Base-by-base conservation (phyloP, 139 green algal species). In the Chlamydomonas urium region DNA sequence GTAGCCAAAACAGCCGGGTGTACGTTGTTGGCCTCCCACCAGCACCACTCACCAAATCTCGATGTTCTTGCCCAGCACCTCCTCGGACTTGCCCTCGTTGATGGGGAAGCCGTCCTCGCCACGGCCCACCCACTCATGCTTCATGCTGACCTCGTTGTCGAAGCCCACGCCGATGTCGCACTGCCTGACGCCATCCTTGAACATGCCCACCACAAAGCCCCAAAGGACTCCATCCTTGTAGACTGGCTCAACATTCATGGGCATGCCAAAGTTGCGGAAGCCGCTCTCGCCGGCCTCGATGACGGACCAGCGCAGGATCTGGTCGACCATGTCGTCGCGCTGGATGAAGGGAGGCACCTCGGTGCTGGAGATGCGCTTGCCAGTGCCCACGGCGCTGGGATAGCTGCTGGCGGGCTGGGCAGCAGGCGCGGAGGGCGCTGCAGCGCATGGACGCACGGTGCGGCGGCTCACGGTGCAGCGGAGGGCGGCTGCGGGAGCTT, bases 291-390 rank as follows among this genome's bases (percentile, higher is more conserved):
- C 75, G 5, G 84, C 76, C 63, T 93, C 85, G 38, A 88, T 89
- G 8, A 79, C 57, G 0, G 85, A 80, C 90, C 90, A 96, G 2
- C 66, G 63, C 4, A 77, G 23, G 19, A 96, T 75, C 88, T 96
- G 90, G 72, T 96, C 87, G 65, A 93, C 90, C 48, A 96, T 80
- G 72, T 96, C 90, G 32, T 86, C 70, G 19, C 90, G 79, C 2
- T 81, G 83, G 47, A 96, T 96, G 81, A 96, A 96, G 1, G 90
- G 85, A 6, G 90, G 87, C 8, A 96, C 87, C 42, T 94, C 88
- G 2, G 86, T 87, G 59, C 81, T 88, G 28, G 75, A 85, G 38
- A 96, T 93, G 6, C 93, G 71, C 59, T 81, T 83, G 47, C 75
- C 83, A 1, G 45, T 58, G n/a, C n/a, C n/a, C n/a, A n/a, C n/a